A percentile compares a stretch with the other conserved stretches of the same genome.
These are phyloP conservation scores for Ogataea glucozyma DNA, from an alignment of 805 yeast species.

Conservation along the genomic window DNA sequence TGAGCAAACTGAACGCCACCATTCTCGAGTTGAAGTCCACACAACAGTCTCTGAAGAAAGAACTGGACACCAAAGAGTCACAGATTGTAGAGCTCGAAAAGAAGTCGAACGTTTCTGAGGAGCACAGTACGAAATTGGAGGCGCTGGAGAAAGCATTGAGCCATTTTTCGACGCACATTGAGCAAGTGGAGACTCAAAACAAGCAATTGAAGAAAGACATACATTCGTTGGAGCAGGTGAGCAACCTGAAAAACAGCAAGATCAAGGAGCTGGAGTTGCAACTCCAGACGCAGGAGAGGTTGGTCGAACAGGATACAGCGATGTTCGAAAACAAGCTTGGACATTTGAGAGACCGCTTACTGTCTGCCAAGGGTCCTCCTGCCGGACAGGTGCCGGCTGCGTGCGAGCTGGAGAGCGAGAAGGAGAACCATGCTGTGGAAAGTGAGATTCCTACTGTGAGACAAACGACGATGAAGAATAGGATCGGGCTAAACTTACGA, in stretches of 20 bases:
- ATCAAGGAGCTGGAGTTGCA: conserved; percentile 54
- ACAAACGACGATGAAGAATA: conserved; percentile 24
- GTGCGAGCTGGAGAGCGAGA: conserved; percentile 10
- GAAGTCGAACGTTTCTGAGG: conserved; percentile 12
- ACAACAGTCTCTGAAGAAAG: conserved; percentile 26
- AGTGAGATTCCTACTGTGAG: conserved; percentile 10
- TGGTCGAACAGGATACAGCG: conserved; percentile 48
- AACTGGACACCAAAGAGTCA: conserved; percentile 19
- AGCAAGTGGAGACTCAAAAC: conserved; percentile 65
- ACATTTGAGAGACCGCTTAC: conserved; percentile 29
- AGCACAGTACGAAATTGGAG: conserved; percentile 42
- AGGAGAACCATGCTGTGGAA: conserved; percentile 19
- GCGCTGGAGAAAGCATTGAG: conserved; percentile 59
- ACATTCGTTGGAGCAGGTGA: conserved; percentile 52
- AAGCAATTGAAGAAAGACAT: conserved; percentile 56
- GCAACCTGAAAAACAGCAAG: conserved; percentile 56
- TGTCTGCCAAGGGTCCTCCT: conserved; percentile 23
- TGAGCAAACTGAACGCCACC: conserved; percentile 27
- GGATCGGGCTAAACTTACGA: conserved; percentile 53
- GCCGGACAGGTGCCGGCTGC: conserved; percentile 5
- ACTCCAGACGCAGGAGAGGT: conserved; percentile 50
- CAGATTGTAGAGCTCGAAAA: conserved; percentile 22
- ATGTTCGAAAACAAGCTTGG: conserved; percentile 48
- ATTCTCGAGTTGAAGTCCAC: conserved; percentile 23
- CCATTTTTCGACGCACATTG: conserved; percentile 57